Evolutionary conservation across 306 rosid species (phyloP).

Genomic region (Vigna trinervia): DNA sequence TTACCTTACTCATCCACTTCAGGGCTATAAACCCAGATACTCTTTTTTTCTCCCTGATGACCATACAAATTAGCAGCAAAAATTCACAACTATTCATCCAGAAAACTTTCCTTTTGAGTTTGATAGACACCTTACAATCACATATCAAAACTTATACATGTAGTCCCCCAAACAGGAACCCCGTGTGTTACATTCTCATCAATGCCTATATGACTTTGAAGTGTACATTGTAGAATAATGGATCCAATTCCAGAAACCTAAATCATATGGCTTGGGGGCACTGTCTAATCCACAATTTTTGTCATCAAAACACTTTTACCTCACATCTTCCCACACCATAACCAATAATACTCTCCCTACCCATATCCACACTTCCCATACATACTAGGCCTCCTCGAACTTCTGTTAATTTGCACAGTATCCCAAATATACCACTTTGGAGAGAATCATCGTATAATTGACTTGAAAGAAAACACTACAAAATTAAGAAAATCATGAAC

Average conservation of each 20-base stretch:
- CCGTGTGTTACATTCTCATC: not conserved
- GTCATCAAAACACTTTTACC: not conserved
- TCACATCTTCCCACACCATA: not conserved
- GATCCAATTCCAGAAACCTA: not conserved
- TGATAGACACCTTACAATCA: not conserved
- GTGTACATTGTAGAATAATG: not conserved
- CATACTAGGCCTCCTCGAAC: constrained; percentile 9
- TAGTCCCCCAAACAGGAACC: not conserved
- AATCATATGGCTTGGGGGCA: not conserved
- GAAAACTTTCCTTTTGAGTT: not conserved
- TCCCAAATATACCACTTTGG: not conserved
- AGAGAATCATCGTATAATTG: not conserved
- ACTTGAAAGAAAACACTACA: not conserved
- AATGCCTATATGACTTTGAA: not conserved
- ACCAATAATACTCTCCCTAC: not conserved
- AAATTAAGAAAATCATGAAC: not conserved
- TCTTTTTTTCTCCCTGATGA: not conserved
- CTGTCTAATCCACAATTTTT: not conserved
- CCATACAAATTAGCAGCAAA: not conserved
- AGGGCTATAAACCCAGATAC: not conserved
- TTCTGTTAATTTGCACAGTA: constrained; percentile 2
- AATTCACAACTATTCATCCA: not conserved
- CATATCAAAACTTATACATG: not conserved
- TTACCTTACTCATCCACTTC: not conserved
- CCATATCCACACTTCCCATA: not conserved